Conservation (phyloP, 305 asterid genomes). For the Withania somnifera region DNA sequence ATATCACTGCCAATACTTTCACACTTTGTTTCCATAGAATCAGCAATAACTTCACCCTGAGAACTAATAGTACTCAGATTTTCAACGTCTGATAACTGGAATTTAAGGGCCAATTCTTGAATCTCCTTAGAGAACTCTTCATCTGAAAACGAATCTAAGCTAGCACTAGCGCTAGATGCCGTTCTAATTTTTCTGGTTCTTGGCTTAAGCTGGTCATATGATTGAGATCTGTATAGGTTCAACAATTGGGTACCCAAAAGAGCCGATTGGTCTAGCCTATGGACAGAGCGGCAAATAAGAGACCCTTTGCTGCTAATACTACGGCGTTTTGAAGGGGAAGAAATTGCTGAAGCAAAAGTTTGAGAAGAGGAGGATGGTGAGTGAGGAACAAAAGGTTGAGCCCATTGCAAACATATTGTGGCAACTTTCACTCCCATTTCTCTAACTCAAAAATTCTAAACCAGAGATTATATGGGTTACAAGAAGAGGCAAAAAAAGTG, state of each 20-base stretch:
- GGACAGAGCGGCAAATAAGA: constrained; percentile 26
- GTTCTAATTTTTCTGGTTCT: constrained; percentile 20
- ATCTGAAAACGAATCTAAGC: constrained; percentile 59
- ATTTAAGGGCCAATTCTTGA: constrained; percentile 35
- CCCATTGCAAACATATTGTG: constrained; percentile 47
- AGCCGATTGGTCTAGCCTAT: constrained; percentile 18
- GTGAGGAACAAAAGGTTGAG: constrained; percentile 47
- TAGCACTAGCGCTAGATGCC: constrained; percentile 26
- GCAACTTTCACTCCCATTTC: constrained; percentile 68
- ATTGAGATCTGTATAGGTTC: constrained; percentile 37
- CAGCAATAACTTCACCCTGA: background rate
- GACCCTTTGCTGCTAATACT: constrained; percentile 34
- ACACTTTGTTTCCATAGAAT: background rate
- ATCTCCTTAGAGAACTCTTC: constrained; percentile 63
- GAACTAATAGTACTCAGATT: background rate
- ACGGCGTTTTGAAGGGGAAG: constrained; percentile 39
- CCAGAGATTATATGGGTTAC: background rate
- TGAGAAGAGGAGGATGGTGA: constrained; percentile 43
- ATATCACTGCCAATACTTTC: background rate
- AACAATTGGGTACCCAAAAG: constrained; percentile 26
- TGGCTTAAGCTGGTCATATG: constrained; percentile 20
- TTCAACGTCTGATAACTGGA: constrained; percentile 15
- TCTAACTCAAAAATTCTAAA: background rate
- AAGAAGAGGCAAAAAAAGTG: background rate
- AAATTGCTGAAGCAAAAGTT: constrained; percentile 46